These are phyloP conservation scores for Bipolaris sorokiniana DNA, from an alignment of 2,329 filamentous ascomycete genomes.

Conservation along the genomic window DNA sequence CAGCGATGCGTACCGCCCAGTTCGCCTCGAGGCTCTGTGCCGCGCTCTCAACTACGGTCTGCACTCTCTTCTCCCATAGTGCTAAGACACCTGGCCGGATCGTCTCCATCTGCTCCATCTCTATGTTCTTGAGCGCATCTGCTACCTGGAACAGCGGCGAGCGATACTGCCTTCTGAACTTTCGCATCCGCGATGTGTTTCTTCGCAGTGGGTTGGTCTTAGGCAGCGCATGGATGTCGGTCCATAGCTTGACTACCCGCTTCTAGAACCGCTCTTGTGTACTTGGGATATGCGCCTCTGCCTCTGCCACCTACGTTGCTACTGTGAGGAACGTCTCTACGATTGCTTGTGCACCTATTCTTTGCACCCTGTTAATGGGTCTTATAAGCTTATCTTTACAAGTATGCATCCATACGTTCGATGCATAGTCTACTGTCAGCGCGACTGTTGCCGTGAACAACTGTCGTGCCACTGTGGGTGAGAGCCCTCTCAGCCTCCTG, in stretches of 20 bases:
- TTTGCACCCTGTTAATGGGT: slow-evolving; percentile 16
- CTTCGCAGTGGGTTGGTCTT: slow-evolving; percentile 16
- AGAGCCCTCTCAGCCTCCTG: too few species aligned
- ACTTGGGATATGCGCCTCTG: slow-evolving; percentile 19
- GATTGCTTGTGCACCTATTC: slow-evolving; percentile 16
- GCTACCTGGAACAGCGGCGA: too few species aligned
- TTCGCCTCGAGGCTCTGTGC: too few species aligned
- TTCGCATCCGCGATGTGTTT: slow-evolving; percentile 15
- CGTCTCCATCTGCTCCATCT: slow-evolving; percentile 16
- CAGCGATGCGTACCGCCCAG: not conserved
- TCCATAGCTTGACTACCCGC: slow-evolving; percentile 17
- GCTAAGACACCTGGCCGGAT: slow-evolving; percentile 14
- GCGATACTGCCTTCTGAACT: slow-evolving; percentile 16
- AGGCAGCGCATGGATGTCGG: slow-evolving; percentile 17
- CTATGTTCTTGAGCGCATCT: slow-evolving; percentile 16
- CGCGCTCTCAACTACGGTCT: not conserved
- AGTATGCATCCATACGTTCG: slow-evolving; percentile 14
- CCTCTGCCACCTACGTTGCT: slow-evolving; percentile 16
- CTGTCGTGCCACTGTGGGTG: slow-evolving; percentile 15
- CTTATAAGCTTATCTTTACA: slow-evolving; percentile 12
- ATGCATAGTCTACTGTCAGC: slow-evolving; percentile 15
- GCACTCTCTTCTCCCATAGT: slow-evolving; percentile 18
- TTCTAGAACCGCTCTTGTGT: slow-evolving; percentile 18
- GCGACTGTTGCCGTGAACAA: slow-evolving; percentile 17
- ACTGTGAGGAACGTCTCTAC: slow-evolving; percentile 16